Percentiles rank a stretch among this genome's conserved stretches.
These are phyloP conservation scores for Trametes coccinea DNA, from an alignment of 768 basidiomycete genomes.

Conservation along the genomic window DNA sequence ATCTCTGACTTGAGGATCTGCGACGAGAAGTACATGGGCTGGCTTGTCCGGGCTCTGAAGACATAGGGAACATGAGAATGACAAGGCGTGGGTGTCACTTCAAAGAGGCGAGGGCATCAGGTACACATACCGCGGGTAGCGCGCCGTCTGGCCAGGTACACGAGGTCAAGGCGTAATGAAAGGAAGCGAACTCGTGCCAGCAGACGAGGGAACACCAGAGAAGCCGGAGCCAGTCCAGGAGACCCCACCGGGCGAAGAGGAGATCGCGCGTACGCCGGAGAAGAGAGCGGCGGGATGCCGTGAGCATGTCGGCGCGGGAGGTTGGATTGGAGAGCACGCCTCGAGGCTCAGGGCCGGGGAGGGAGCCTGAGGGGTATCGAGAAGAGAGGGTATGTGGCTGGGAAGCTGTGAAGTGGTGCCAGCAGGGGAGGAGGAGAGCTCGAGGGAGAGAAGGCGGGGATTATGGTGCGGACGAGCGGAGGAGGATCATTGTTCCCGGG, in stretches of 20 bases:
- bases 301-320: constrained; percentile 7
- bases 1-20: constrained; percentile 80
- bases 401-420: background rate
- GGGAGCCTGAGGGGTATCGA: background rate
- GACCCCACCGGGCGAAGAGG: constrained; percentile 13
- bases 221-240: constrained; percentile 21
- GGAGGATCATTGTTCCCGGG: background rate
- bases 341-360: background rate
- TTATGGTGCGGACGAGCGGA: background rate
- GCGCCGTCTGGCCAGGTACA: constrained; percentile 60
- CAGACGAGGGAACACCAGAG: constrained; percentile 64
- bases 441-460: background rate
- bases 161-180: constrained; percentile 43
- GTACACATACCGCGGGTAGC: constrained; percentile 18
- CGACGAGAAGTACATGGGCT: constrained; percentile 68
- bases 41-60: constrained; percentile 6
- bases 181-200: constrained; percentile 69
- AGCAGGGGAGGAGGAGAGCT: background rate
- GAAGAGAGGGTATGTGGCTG: background rate
- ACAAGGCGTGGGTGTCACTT: background rate
- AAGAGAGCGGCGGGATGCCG: constrained; percentile 7
- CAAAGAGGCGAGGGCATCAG: background rate
- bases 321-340: background rate
- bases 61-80: background rate
- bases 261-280: constrained; percentile 9